Conservation (phyloP, 202 grass and related monocot species). For the Zizania palustris region DNA sequence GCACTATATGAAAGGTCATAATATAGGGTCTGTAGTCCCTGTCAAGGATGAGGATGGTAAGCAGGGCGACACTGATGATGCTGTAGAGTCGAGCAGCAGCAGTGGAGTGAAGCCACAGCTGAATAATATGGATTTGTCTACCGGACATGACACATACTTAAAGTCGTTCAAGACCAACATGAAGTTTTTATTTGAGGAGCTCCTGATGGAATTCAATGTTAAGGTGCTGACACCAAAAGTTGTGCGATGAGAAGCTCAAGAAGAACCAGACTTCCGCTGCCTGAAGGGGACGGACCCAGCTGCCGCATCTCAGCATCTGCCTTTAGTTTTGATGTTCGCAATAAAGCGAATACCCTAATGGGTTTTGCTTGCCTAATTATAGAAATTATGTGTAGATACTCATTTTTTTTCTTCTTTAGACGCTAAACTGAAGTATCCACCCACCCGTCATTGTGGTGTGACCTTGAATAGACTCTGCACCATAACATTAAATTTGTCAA, state of each 20-base stretch:
- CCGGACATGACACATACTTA: neutral
- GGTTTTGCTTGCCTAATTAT: conserved; percentile 24
- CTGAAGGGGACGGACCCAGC: neutral
- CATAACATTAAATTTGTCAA: too few relatives aligned
- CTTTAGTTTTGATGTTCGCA: neutral
- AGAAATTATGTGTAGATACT: conserved; percentile 32
- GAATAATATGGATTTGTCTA: neutral
- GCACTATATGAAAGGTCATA: conserved; percentile 53
- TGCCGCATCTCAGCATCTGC: neutral
- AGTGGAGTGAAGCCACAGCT: neutral
- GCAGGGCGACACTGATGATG: neutral
- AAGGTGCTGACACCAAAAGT: conserved; percentile 64
- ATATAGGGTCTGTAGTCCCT: conserved; percentile 49
- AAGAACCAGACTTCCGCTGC: conserved; percentile 18
- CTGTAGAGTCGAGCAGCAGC: conserved; percentile 26
- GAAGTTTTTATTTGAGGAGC: conserved; percentile 54
- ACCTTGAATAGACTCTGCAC: conserved; percentile 10
- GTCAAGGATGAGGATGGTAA: conserved; percentile 36
- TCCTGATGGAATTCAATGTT: conserved; percentile 73
- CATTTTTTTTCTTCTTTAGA: neutral
- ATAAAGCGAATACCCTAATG: conserved; percentile 25
- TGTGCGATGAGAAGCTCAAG: too few relatives aligned
- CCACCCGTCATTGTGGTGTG: conserved; percentile 7
- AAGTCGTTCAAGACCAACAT: conserved; percentile 46
- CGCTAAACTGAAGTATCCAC: conserved; percentile 23